phyloP scores from a whole-genome alignment of 345 rosid species.

The Cardamine occulta region DNA sequence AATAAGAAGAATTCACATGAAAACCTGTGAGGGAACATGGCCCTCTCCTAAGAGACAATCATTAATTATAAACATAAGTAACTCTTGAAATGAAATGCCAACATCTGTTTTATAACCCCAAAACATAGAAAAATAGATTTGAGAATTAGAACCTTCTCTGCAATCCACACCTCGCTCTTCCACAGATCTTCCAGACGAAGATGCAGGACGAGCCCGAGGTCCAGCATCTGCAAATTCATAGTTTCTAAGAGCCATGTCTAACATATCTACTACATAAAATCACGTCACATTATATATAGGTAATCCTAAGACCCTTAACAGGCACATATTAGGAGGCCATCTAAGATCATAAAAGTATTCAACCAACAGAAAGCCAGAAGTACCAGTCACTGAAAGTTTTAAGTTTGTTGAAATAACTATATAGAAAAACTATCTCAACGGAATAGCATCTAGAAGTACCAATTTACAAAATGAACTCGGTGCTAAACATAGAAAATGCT shows the following conservation, averaged over 20 bases:
- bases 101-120: conserved; percentile 4
- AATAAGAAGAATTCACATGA: conserved; percentile 19
- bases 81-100: conserved; percentile 16
- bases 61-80: conserved; percentile 12
- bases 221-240: conserved; percentile 56
- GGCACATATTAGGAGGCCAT: conserved; percentile 23
- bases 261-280: conserved; percentile 13
- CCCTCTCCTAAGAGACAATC: conserved; percentile 26
- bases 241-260: conserved; percentile 31
- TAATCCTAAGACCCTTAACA: conserved; percentile 29
- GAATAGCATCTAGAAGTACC: conserved; percentile 8
- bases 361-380: conserved; percentile 28
- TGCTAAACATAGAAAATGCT: conserved; percentile 12
- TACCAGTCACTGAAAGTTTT: conserved; percentile 5
- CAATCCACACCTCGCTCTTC: conserved; percentile 54
- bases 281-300: conserved; percentile 19
- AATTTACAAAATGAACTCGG: conserved; percentile 25
- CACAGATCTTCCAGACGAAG: conserved; percentile 55
- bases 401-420: conserved; percentile 5
- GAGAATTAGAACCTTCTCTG: conserved; percentile 53
- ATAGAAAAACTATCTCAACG: conserved; percentile 20
- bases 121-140: conserved; percentile 14
- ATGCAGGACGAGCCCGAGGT: conserved; percentile 54
- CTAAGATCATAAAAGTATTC: not conserved
- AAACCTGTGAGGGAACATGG: conserved; percentile 18